Evolutionary conservation across 345 rosid species (phyloP).

Genomic region (Citrus reticulata): DNA sequence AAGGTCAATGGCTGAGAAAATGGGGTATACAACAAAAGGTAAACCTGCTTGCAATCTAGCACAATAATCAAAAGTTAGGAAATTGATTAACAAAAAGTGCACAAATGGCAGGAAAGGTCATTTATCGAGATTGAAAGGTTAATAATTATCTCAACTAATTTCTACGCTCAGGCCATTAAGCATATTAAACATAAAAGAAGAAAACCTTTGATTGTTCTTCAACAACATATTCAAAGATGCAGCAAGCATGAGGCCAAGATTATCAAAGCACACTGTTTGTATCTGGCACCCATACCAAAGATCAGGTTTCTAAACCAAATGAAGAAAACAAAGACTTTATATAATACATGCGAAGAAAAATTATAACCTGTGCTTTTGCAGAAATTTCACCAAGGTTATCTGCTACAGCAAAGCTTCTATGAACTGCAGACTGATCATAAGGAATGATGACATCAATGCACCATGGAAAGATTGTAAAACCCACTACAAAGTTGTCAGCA

Average conservation of each 20-base stretch:
- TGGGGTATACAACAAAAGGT: conserved; percentile 70
- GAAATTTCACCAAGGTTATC: conserved; percentile 96
- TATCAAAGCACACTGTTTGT: conserved; percentile 74
- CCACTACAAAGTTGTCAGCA: not conserved
- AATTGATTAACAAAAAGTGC: conserved; percentile 2
- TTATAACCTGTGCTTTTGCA: conserved; percentile 77
- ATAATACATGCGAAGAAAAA: conserved; percentile 1
- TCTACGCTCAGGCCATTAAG: not conserved
- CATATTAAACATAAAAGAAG: conserved; percentile 1
- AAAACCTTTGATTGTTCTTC: conserved; percentile 60
- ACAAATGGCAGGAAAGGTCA: conserved; percentile 1
- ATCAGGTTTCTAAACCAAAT: conserved; percentile 8
- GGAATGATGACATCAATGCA: not conserved
- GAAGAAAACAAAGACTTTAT: not conserved
- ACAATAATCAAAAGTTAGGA: conserved; percentile 23
- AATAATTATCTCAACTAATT: not conserved
- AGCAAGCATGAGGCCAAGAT: conserved; percentile 66
- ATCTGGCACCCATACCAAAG: conserved; percentile 40
- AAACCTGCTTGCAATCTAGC: conserved; percentile 61
- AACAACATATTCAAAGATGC: conserved; percentile 48
- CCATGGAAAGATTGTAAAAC: not conserved
- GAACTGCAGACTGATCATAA: conserved; percentile 61
- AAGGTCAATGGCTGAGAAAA: conserved; percentile 77
- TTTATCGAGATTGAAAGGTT: not conserved
- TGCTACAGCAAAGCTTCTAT: conserved; percentile 87